A percentile compares a stretch with the other conserved stretches of the same genome.
Conservation (phyloP, 805 yeast genomes). For the Suhomyces sp. region DNA sequence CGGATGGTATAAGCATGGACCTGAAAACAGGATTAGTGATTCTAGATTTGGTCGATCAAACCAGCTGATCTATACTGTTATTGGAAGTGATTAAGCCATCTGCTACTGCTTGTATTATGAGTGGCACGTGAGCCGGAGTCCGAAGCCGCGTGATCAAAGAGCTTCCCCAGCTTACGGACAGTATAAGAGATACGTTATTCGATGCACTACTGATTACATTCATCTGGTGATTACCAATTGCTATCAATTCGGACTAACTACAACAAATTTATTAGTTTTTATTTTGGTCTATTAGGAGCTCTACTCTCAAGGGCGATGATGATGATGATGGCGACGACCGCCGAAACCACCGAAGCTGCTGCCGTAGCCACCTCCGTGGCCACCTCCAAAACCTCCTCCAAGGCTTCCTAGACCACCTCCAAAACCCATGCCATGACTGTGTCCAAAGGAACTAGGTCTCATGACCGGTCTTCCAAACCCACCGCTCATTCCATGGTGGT, state of each 20-base stretch:
- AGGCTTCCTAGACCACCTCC: conserved; percentile 1
- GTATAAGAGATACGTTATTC: too few species aligned
- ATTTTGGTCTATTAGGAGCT: too few species aligned
- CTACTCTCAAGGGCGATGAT: not conserved
- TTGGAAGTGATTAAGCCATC: not conserved
- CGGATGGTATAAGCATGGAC: not conserved
- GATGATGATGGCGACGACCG: not conserved
- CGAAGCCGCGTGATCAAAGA: not conserved
- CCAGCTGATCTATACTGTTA: not conserved
- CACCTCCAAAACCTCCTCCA: conserved; percentile 1
- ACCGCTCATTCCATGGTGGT: not conserved
- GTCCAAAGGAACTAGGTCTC: not conserved
- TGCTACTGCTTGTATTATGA: not conserved
- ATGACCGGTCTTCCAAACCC: not conserved
- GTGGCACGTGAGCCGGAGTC: not conserved
- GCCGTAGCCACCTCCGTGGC: conserved; percentile 1
- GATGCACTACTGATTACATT: too few species aligned
- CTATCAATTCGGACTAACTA: too few species aligned
- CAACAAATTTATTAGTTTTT: too few species aligned
- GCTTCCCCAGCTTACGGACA: not conserved
- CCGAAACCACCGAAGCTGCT: not conserved
- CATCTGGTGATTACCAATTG: too few species aligned
- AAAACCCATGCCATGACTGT: conserved; percentile 1
- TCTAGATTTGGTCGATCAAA: not conserved
- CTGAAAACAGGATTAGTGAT: not conserved